Base-by-base conservation (phyloP, 345 rosid species). In the Dovyalis caffra region DNA sequence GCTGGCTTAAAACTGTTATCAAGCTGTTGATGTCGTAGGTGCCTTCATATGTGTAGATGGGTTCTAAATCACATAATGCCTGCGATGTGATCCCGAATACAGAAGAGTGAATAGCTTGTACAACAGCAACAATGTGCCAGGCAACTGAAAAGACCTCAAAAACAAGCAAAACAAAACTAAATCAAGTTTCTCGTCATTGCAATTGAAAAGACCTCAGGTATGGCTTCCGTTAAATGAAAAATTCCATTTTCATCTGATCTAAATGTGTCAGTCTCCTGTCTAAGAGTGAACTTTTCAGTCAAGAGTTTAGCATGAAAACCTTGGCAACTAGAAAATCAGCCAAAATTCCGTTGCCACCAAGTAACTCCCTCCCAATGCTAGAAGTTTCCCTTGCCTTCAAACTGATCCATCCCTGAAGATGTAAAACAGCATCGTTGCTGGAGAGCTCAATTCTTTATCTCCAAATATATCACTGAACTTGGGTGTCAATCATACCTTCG, bases 41-140 rank as follows among this genome's bases (percentile, higher is more conserved):
- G 77, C 99, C 99, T 86, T 92, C 99, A 38, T 86, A 93, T 12
- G 98, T 93, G 83, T 91, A 89, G 51, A 95, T 93, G 16, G 99
- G 99, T 75, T 95, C 99, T 86, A 95, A 81, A 86, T 93, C 99
- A 69, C 99, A 93, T 79, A 95, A 91, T 68, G 99, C 99, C 98
- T 90, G 95, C 87, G 82, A 34, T 26, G 49, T 37, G 8, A 72
- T 33, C 47, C 62, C 28, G 45, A 37, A 15, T 43, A 0, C 6
- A 20, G 23, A 2, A 20, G 56, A 20, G 56, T 49, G 56, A 49
- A 49, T 49, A 18, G 18, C 18, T 16, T 47, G 56, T 49, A 20
- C 9, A 49, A 0, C 56, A 18, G 34, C 31, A 5, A n/a, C n/a
- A n/a, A n/a, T n/a, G n/a, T n/a, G n/a, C n/a, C n/a, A n/a, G n/a